Evolutionary conservation across 768 basidiomycete genomes (phyloP), one percentile per base, ranked within the genome.

Genomic region (Leccinum longicurvipes): DNA sequence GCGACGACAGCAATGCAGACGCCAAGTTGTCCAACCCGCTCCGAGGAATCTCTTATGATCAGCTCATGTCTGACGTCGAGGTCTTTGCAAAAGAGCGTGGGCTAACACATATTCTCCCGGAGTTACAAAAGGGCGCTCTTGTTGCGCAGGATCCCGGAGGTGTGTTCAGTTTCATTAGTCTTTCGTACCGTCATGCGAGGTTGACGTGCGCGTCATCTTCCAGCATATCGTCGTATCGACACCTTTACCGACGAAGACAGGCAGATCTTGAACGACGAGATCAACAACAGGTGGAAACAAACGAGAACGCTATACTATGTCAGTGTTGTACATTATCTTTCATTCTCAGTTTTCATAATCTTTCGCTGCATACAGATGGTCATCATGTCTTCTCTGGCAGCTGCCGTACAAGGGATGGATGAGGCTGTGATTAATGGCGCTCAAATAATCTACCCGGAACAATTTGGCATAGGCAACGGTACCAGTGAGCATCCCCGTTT

Each of bases 101-200:
- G 1, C 51, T 71, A 51, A 74, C 75, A 9, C 79, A 82, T 44
- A 74, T 79, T 21, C 61, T 73, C 2, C 47, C 72, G 3, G 59
- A 80, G 10, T 78, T 92, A 59, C 74, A 79, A 63, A 90, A 87
- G 72, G 89, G 83, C 19, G 91, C 91, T 0, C 72, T 91, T 45
- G 63, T 91, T 21, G 89, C 90, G 2, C 89, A 91, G 64, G 80
- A 82, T 55, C 84, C 87, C 0, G 64, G 63, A 56, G 72, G 54
- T 85, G 77, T 45, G 65, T 76, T 3, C 6, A 74, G 36, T 64
- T n/a, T 17, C 36, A 7, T n/a, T n/a, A n/a, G 72, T 71, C 15
- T 74, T 77, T 36, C 69, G 63, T 6, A 76, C 78, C 51, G 73
- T 17, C n/a, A 36, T n/a, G 10, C n/a, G 42, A 44, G 42, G 21